These are phyloP conservation scores for Beauveria sp. DNA, from an alignment of 2,329 filamentous ascomycete genomes.

Conservation along the genomic window DNA sequence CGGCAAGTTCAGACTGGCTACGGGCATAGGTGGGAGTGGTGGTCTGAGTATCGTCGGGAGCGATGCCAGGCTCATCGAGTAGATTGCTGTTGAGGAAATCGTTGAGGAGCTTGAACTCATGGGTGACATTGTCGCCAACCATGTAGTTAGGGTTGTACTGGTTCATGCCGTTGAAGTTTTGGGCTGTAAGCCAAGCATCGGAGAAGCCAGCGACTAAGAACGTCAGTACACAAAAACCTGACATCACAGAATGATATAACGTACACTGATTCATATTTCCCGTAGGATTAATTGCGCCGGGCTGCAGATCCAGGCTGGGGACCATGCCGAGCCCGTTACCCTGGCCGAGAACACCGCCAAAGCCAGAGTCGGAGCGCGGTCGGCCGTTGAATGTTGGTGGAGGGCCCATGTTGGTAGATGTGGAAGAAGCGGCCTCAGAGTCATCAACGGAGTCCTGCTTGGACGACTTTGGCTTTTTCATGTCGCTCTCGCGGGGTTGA, in stretches of 20 bases:
- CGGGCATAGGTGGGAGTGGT: not conserved
- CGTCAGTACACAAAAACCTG: not conserved
- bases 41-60: constrained; percentile 50
- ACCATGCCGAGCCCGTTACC: constrained; percentile 24
- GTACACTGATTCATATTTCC: constrained; percentile 66
- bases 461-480: constrained; percentile 72
- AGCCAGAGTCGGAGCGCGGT: constrained; percentile 11
- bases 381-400: constrained; percentile 37
- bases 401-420: constrained; percentile 46
- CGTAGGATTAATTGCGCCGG: constrained; percentile 29
- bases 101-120: constrained; percentile 94
- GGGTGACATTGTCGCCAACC: constrained; percentile 85
- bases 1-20: constrained; percentile 24
- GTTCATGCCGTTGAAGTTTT: constrained; percentile 91
- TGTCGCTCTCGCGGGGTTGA: constrained; percentile 77
- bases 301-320: constrained; percentile 33
- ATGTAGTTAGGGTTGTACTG: constrained; percentile 90
- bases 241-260: constrained; percentile 28
- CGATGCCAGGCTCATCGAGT: constrained; percentile 71
- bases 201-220: constrained; percentile 65
- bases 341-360: constrained; percentile 24
- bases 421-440: constrained; percentile 40
- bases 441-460: constrained; percentile 55
- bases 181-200: constrained; percentile 71
- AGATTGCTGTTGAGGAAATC: constrained; percentile 92